A percentile compares a stretch with the other conserved stretches of the same genome.
Conservation (phyloP, 2,329 filamentous ascomycete species). For the Didymella exigua region DNA sequence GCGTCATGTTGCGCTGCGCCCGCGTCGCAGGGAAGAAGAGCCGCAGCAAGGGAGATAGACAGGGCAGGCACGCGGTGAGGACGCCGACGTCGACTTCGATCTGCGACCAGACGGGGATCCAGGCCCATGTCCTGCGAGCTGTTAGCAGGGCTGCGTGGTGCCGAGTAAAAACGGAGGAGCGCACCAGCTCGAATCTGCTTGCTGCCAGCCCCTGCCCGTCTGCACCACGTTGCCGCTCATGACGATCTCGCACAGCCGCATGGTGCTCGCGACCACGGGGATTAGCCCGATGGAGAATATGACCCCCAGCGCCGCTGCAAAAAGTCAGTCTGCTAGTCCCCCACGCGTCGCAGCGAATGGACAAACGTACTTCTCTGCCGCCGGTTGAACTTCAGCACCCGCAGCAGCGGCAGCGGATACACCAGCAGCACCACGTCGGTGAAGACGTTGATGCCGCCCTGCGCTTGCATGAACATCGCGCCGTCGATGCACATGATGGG, state of each 20-base stretch:
- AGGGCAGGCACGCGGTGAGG: slow-evolving; percentile 35
- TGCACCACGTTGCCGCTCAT: slow-evolving; percentile 22
- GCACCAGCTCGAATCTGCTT: slow-evolving; percentile 33
- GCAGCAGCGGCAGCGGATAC: slow-evolving; percentile 33
- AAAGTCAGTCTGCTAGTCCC: not conserved
- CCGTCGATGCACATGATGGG: slow-evolving; percentile 27
- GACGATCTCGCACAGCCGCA: slow-evolving; percentile 35
- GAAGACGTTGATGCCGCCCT: slow-evolving; percentile 33
- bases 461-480: slow-evolving; percentile 27
- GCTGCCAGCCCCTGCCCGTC: slow-evolving; percentile 20
- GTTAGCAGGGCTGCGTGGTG: slow-evolving; percentile 5
- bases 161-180: not conserved
- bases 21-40: slow-evolving; percentile 26
- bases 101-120: slow-evolving; percentile 40
- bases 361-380: slow-evolving; percentile 31
- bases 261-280: slow-evolving; percentile 34
- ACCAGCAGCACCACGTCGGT: slow-evolving; percentile 32
- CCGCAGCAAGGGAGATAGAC: slow-evolving; percentile 32
- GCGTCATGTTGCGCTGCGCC: slow-evolving; percentile 9
- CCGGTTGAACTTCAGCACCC: slow-evolving; percentile 32
- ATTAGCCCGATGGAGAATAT: slow-evolving; percentile 38
- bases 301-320: slow-evolving; percentile 24
- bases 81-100: slow-evolving; percentile 41
- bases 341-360: not conserved
- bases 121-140: slow-evolving; percentile 24